Percentiles rank a stretch among this genome's conserved stretches.
Conservation (phyloP, 768 basidiomycete genomes). For the Fomitopsis pulvina region DNA sequence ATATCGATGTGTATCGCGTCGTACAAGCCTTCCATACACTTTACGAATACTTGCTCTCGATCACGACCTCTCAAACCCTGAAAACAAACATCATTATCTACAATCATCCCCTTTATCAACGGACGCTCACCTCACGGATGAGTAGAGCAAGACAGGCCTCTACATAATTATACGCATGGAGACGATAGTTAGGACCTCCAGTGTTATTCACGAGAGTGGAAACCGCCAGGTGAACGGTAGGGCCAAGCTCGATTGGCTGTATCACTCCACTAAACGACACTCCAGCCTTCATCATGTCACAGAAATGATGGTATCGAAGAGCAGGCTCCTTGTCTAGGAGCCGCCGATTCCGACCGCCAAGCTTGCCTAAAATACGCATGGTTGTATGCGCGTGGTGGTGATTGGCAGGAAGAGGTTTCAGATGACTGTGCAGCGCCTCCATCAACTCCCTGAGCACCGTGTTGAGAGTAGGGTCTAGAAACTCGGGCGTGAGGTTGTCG, state of each 20-base stretch:
- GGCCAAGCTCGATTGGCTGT: conserved; percentile 59
- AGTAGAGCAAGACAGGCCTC: conserved; percentile 68
- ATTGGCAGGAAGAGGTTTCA: conserved; percentile 84
- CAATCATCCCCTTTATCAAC: neutral
- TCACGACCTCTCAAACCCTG: conserved; percentile 72
- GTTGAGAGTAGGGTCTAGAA: conserved; percentile 91
- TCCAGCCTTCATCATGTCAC: conserved; percentile 61
- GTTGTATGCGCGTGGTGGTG: conserved; percentile 92
- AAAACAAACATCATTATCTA: neutral
- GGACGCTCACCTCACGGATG: conserved; percentile 58
- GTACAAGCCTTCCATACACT: conserved; percentile 68
- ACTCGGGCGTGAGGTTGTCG: conserved; percentile 96
- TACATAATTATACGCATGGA: conserved; percentile 59
- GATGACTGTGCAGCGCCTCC: conserved; percentile 86
- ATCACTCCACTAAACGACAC: conserved; percentile 68
- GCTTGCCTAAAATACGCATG: conserved; percentile 91
- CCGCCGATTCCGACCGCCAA: conserved; percentile 90
- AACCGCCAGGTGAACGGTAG: conserved; percentile 59
- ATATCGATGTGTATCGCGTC: conserved; percentile 70
- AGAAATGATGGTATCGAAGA: conserved; percentile 63
- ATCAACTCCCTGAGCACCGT: conserved; percentile 91
- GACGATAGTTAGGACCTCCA: conserved; percentile 34
- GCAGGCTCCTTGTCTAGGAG: conserved; percentile 76
- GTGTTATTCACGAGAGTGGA: conserved; percentile 41
- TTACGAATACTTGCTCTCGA: conserved; percentile 65